phyloP scores from a whole-genome alignment of 148 eudicot species.

The Amaranthus cruentus region DNA sequence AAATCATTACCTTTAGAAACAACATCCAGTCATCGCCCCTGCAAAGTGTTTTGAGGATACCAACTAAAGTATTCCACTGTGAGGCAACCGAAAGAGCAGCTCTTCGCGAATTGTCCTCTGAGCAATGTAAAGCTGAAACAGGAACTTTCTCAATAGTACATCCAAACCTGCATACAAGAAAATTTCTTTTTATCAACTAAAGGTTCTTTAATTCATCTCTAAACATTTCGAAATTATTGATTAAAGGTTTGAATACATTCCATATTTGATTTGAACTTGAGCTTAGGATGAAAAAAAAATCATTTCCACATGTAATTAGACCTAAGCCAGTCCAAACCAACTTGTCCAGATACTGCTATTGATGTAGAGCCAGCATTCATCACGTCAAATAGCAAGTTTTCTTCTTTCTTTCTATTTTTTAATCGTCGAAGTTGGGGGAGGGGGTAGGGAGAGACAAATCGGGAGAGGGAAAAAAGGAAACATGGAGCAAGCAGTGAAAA shows the following conservation, averaged over 20 bases:
- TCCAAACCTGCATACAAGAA: slow-evolving; percentile 56
- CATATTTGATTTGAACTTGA: not conserved
- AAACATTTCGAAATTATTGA: too few species aligned
- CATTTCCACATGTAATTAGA: too few species aligned
- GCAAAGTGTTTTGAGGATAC: slow-evolving; percentile 60
- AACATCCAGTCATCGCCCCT: slow-evolving; percentile 62
- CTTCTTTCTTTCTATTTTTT: not conserved
- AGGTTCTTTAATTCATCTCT: not conserved
- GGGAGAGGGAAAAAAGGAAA: not conserved
- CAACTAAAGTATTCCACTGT: slow-evolving; percentile 54
- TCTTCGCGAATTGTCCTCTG: slow-evolving; percentile 56
- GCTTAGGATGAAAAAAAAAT: too few species aligned
- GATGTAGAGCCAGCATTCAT: not conserved
- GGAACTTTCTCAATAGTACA: slow-evolving; percentile 71
- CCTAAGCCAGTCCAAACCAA: not conserved
- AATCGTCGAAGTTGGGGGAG: not conserved
- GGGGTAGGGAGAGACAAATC: not conserved
- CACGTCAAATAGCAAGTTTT: not conserved
- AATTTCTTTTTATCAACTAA: not conserved
- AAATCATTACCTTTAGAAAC: slow-evolving; percentile 57
- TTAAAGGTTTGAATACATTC: not conserved
- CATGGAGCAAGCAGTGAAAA: slow-evolving; percentile 1
- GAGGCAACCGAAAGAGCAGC: slow-evolving; percentile 53
- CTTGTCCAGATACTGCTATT: not conserved
- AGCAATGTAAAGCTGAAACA: slow-evolving; percentile 55